These are phyloP conservation scores for Botrytis hyacinthi DNA, from an alignment of 2,329 filamentous ascomycete species.

Conservation along the genomic window DNA sequence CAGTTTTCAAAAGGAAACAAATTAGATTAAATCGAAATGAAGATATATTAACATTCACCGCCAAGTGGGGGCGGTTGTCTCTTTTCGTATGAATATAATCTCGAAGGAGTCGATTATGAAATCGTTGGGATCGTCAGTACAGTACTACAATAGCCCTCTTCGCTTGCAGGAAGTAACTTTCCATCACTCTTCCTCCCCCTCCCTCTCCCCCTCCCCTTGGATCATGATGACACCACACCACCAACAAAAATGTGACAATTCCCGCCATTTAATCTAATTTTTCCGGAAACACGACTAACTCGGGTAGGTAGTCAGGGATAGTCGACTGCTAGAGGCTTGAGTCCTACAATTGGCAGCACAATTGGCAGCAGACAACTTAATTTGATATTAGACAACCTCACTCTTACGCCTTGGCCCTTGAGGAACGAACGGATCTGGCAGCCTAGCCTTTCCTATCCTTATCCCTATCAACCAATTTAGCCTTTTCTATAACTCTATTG, in stretches of 20 bases:
- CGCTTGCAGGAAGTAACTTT: slow-evolving; percentile 1
- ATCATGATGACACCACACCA: neutral
- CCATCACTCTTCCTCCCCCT: neutral
- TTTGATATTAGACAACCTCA: neutral
- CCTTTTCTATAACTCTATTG: slow-evolving; percentile 1
- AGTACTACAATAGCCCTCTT: neutral
- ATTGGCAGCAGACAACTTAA: neutral
- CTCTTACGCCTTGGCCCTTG: neutral
- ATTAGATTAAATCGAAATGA: neutral
- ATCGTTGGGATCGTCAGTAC: neutral
- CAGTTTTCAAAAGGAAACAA: neutral
- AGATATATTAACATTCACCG: slow-evolving; percentile 1
- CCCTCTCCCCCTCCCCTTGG: neutral
- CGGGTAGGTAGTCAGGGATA: neutral
- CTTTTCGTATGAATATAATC: neutral
- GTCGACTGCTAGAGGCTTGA: slow-evolving; percentile 4
- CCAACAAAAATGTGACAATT: neutral
- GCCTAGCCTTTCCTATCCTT: neutral
- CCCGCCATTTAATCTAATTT: neutral
- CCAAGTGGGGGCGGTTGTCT: neutral
- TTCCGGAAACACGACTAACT: neutral
- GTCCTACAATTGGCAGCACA: neutral
- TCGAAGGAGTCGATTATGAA: neutral
- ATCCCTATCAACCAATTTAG: neutral
- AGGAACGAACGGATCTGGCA: neutral